Evolutionary conservation across 257 asterid genomes (phyloP), one percentile per base, ranked within the genome.

Genomic region (Scutellaria galericulata): DNA sequence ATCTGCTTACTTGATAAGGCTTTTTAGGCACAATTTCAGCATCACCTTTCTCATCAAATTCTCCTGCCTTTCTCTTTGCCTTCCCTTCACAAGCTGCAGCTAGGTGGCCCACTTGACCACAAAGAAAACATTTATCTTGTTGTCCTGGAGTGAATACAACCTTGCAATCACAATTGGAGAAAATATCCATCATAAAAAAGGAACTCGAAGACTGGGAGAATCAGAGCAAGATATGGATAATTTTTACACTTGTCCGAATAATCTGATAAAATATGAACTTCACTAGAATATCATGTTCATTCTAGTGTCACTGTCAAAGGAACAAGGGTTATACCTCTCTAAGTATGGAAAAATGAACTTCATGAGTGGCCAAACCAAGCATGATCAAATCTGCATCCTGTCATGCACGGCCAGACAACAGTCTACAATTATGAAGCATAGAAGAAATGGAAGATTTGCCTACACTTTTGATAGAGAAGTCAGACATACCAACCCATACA

Each of bases 61-160:
- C 96, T 79, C 98, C 98, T 22, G 96, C 88, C 83, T 93, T 93
- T 71, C 97, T 88, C 83, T 94, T 94, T n/a, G 90, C 86, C 84
- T 94, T 94, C 66, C 99, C 98, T 83, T 94, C 89, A 72, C 98
- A 94, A 14, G 77, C 71, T 70, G 97, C 96, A 55, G 98, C 99
- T 64, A 90, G 73, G 84, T 94, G 99, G 50, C 99, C 99, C 85
- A 94, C 70, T 87, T 94, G 98, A 83, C 99, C 98, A 75, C 98
- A 94, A 62, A 94, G 74, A 79, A 94, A 94, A 71, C 98, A 94
- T 83, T 91, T 94, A 72, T 89, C 97, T 85, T 89, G 99, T 76
- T 93, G 98, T 41, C 98, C 98, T 40, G 98, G 96, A 56, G 90
- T 86, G 78, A 78, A 94, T 56, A 94, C 96, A 86, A 94, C 95